Percentiles rank a stretch among this genome's conserved stretches.
Evolutionary conservation across 192 early-diverging fungal species (phyloP).

Genomic region (Gamsiella multidivaricata): DNA sequence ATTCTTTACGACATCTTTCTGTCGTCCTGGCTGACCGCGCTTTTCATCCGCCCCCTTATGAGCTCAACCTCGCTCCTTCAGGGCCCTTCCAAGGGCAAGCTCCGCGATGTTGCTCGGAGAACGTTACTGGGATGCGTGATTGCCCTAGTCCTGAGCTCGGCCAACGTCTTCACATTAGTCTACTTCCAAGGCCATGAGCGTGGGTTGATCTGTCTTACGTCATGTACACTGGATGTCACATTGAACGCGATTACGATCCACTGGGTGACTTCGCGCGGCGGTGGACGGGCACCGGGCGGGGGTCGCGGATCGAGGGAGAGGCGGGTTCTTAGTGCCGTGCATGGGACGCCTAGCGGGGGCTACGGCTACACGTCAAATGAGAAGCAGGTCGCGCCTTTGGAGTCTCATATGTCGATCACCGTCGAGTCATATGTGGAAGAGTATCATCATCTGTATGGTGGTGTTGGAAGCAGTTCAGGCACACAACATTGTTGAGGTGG

Average conservation of each 20-base stretch:
- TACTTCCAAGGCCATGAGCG: slow-evolving; percentile 54
- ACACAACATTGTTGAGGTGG: too few relatives aligned
- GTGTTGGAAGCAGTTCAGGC: background rate
- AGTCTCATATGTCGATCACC: slow-evolving; percentile 32
- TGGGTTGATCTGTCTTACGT: slow-evolving; percentile 56
- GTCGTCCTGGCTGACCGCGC: slow-evolving; percentile 22
- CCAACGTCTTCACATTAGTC: slow-evolving; percentile 52
- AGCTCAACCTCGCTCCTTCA: slow-evolving; percentile 32
- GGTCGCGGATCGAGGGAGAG: background rate
- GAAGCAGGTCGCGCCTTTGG: slow-evolving; percentile 28
- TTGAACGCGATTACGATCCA: slow-evolving; percentile 56
- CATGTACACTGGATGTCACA: slow-evolving; percentile 57
- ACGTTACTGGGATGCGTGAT: slow-evolving; percentile 55
- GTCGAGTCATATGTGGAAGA: slow-evolving; percentile 47
- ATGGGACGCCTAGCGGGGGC: background rate
- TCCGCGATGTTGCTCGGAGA: slow-evolving; percentile 50
- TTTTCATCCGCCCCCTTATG: slow-evolving; percentile 33
- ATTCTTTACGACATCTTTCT: slow-evolving; percentile 31
- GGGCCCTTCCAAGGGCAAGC: slow-evolving; percentile 28
- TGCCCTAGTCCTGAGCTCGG: slow-evolving; percentile 49
- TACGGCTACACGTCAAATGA: background rate
- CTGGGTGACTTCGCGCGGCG: slow-evolving; percentile 55
- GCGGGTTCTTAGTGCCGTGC: background rate
- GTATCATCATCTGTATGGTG: slow-evolving; percentile 34
- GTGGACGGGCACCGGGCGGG: slow-evolving; percentile 8